Evolutionary conservation across 106 monocot genomes (phyloP).

Genomic region (Alisma plantagoaquatica): DNA sequence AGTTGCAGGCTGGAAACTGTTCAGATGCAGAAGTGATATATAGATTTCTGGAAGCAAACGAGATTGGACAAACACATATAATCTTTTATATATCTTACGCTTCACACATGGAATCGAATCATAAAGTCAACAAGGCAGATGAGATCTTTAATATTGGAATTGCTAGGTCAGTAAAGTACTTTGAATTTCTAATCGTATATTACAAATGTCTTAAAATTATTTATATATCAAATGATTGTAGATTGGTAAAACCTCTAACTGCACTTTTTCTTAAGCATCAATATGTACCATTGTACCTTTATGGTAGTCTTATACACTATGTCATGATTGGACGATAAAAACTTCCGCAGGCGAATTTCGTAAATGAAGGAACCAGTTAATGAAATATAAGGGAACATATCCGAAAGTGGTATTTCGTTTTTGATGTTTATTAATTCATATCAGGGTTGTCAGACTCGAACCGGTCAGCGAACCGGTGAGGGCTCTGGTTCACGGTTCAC

Average conservation of each 20-base stretch:
- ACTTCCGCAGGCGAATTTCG: too few relatives aligned
- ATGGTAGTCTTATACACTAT: background rate
- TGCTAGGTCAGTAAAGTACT: slow-evolving; percentile 42
- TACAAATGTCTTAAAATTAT: background rate
- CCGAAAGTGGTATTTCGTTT: too few relatives aligned
- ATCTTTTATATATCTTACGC: slow-evolving; percentile 61
- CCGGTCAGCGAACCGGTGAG: too few relatives aligned
- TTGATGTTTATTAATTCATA: too few relatives aligned
- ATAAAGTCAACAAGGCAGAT: slow-evolving; percentile 72
- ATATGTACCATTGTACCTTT: background rate
- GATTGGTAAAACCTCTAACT: background rate
- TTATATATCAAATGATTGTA: background rate
- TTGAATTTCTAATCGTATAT: background rate
- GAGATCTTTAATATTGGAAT: slow-evolving; percentile 87
- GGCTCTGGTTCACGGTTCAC: too few relatives aligned
- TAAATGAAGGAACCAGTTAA: too few relatives aligned
- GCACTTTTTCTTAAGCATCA: background rate
- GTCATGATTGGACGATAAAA: background rate
- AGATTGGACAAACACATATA: slow-evolving; percentile 63
- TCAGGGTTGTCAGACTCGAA: too few relatives aligned
- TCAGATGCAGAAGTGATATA: slow-evolving; percentile 86
- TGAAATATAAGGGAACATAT: too few relatives aligned
- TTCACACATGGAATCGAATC: slow-evolving; percentile 58
- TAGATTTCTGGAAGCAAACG: slow-evolving; percentile 74
- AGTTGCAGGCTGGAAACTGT: slow-evolving; percentile 60